Evolutionary conservation across 2,329 filamentous ascomycete species (phyloP).

Genomic region (Neonectria magnoliae): DNA sequence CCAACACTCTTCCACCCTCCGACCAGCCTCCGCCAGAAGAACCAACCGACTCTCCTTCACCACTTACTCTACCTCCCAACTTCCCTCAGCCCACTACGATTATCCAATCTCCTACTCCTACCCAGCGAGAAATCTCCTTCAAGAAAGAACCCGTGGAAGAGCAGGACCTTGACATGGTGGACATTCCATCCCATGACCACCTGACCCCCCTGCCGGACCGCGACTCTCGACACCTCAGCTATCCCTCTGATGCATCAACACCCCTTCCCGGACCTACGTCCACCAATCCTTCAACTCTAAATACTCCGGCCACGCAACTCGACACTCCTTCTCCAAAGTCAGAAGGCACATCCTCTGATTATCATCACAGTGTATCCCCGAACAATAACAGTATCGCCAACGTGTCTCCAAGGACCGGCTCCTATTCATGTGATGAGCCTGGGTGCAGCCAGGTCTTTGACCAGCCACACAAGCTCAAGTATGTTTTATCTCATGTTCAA

Average conservation of each 20-base stretch:
- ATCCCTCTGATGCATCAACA: conserved; percentile 55
- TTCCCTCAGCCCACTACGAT: conserved; percentile 36
- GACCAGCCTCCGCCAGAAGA: conserved; percentile 27
- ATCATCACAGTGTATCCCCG: conserved; percentile 51
- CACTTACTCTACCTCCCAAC: conserved; percentile 37
- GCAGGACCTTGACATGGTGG: conserved; percentile 38
- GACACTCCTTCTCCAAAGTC: conserved; percentile 55
- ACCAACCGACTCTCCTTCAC: conserved; percentile 40
- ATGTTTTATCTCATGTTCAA: conserved; percentile 34
- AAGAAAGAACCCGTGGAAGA: conserved; percentile 33
- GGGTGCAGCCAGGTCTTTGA: conserved; percentile 59
- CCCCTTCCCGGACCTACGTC: conserved; percentile 52
- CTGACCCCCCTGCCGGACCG: conserved; percentile 39
- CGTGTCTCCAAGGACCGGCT: conserved; percentile 43
- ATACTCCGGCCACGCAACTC: conserved; percentile 59
- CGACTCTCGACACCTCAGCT: conserved; percentile 44
- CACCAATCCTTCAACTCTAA: conserved; percentile 53
- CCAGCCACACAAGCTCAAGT: conserved; percentile 70
- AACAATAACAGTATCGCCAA: conserved; percentile 35
- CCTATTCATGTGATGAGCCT: conserved; percentile 49
- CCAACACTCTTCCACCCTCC: conserved; percentile 26
- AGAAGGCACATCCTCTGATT: conserved; percentile 47
- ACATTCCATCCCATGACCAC: conserved; percentile 39
- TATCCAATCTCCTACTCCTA: conserved; percentile 43
- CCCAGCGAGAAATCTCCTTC: conserved; percentile 31